Evolutionary conservation across 805 yeast species (phyloP), one percentile per base, ranked within the genome.

Genomic region (Candida tibetensis): DNA sequence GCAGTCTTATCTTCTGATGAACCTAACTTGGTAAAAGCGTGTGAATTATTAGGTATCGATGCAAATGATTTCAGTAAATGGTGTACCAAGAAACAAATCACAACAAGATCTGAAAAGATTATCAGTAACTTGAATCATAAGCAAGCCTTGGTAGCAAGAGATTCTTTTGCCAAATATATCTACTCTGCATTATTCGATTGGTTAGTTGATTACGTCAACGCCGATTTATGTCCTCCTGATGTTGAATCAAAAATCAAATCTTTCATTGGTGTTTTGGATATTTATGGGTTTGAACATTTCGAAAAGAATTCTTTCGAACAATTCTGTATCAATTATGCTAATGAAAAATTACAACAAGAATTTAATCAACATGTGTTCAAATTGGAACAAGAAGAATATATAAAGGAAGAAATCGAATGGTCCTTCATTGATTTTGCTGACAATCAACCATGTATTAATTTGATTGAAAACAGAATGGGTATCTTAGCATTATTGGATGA

Each of bases 351-450:
- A 52, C 98, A 91, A 65, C 98, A 91, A 64, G 97, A 91, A 62
- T 91, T 91, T 65, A 91, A 90, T 55, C 97, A 89, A 69, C 97
- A 91, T 55, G 97, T 91, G 37, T 91, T 91, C 77, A 91, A 91
- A 59, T 75, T 93, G 45, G 99, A 91, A 60, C 98, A 93, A 70
- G 96, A 90, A 56, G 97, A 93, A 58, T 91, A 91, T 58, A 76
- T 89, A 37, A 79, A 77, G 42, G 98, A 91, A 66, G 85, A 90
- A 56, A 90, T 91, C 47, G 93, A 90, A 60, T 91, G 98, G 97
- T 83, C 91, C 7, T 91, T 91, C 54, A 91, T 91, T 53, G 97
- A 91, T 53, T 91, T 90, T 55, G 81, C 93, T 37, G 99, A 91
- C 61, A 91, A 91, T 61, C 96, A 93, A 69, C 98, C 97, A 2